A percentile compares a stretch with the other conserved stretches of the same genome.
Evolutionary conservation across 78 protist species (phyloP).

Genomic region (Dictyostelium firmibasis): DNA sequence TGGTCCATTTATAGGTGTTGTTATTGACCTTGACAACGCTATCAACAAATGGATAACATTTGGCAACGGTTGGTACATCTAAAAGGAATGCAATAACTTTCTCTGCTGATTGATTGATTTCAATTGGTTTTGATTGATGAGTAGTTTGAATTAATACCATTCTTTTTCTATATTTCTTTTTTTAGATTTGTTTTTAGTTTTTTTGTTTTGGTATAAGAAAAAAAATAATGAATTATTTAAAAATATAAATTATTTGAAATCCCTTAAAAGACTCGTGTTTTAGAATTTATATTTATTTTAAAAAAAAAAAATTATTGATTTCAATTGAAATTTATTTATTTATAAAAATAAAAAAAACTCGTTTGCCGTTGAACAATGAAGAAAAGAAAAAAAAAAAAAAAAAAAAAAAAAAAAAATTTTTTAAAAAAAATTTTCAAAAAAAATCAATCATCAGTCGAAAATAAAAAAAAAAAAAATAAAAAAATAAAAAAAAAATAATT

Average conservation of each 20-base stretch:
- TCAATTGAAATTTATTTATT: not conserved
- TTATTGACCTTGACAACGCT: constrained; percentile 20
- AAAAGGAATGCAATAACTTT: constrained; percentile 44
- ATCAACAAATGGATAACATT: constrained; percentile 74
- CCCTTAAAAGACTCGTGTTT: not conserved
- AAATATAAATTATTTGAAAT: not conserved
- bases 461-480: constrained; percentile 6
- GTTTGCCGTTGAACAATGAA: not conserved
- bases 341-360: not conserved
- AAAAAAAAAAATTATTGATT: constrained; percentile 3
- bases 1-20: constrained; percentile 34
- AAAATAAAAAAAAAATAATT: not conserved
- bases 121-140: constrained; percentile 34
- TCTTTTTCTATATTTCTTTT: not conserved
- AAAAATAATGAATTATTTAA: not conserved
- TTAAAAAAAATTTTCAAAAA: too few species aligned
- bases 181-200: not conserved
- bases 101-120: constrained; percentile 31
- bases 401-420: too few species aligned
- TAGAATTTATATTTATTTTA: not conserved
- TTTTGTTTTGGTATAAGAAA: not conserved
- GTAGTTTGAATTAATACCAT: constrained; percentile 76
- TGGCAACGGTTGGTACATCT: constrained; percentile 44
- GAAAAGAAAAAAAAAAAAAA: not conserved
- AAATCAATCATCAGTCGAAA: not conserved